Percentiles rank a stretch among this genome's conserved stretches.
These are phyloP conservation scores for Aureobasidium leucospermi DNA, from an alignment of 2,329 filamentous ascomycete species.

Conservation along the genomic window DNA sequence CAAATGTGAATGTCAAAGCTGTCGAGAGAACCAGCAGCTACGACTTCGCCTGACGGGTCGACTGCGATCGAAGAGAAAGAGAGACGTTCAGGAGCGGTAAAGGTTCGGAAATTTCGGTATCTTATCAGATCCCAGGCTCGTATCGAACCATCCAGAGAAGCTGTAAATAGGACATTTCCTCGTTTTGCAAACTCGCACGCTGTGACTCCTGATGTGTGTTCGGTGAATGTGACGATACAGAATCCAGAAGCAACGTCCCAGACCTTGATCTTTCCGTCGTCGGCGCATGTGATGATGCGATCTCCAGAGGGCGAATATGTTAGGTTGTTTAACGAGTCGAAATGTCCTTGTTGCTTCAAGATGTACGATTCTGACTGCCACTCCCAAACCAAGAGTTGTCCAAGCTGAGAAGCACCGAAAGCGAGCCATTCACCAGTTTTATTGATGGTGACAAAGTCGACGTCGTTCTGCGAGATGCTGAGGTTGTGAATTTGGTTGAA, in stretches of 20 bases:
- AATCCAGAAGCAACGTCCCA: constrained; percentile 97
- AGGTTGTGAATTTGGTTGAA: constrained; percentile 91
- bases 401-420: constrained; percentile 89
- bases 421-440: constrained; percentile 93
- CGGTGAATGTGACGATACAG: constrained; percentile 95
- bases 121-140: constrained; percentile 93
- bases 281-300: constrained; percentile 83
- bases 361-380: constrained; percentile 99
- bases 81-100: constrained; percentile 83
- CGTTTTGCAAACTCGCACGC: constrained; percentile 92
- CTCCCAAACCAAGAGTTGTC: constrained; percentile 97
- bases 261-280: constrained; percentile 97
- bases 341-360: constrained; percentile 94
- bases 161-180: constrained; percentile 91
- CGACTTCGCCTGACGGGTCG: constrained; percentile 93
- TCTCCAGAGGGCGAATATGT: constrained; percentile 92
- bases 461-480: constrained; percentile 94
- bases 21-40: constrained; percentile 89
- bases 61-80: constrained; percentile 93
- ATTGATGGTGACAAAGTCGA: constrained; percentile 92
- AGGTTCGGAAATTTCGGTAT: constrained; percentile 95
- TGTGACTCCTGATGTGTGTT: constrained; percentile 90
- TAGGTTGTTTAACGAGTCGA: constrained; percentile 89
- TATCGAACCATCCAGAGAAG: constrained; percentile 88
- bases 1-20: constrained; percentile 97